Evolutionary conservation across 2,329 filamentous ascomycete species (phyloP).

Genomic region (Aspergillus chevalieri): DNA sequence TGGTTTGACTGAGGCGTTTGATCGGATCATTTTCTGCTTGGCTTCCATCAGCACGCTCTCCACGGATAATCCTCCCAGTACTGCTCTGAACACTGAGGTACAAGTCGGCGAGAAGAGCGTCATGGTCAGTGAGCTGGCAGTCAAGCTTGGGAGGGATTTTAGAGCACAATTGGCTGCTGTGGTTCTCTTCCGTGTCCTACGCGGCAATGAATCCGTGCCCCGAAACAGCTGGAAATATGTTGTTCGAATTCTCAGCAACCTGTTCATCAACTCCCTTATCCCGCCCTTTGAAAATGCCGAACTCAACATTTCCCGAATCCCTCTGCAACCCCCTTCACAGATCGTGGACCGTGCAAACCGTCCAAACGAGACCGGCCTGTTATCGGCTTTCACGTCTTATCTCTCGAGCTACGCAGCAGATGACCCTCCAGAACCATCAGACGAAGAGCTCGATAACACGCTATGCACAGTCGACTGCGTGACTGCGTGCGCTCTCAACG

Average conservation of each 20-base stretch:
- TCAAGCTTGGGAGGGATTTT: constrained; percentile 90
- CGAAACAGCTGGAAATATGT: constrained; percentile 58
- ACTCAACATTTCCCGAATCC: constrained; percentile 72
- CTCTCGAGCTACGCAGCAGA: constrained; percentile 98
- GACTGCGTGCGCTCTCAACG: constrained; percentile 76
- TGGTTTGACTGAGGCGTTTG: constrained; percentile 74
- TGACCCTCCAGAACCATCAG: constrained; percentile 92
- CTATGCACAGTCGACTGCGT: constrained; percentile 91
- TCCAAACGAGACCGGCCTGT: constrained; percentile 72
- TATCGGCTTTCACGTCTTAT: constrained; percentile 92
- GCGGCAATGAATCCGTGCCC: constrained; percentile 73
- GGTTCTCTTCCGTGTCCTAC: constrained; percentile 88
- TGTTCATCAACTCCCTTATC: constrained; percentile 92
- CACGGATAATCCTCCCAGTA: constrained; percentile 69
- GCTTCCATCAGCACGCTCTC: constrained; percentile 86
- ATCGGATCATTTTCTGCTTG: constrained; percentile 86
- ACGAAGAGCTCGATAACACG: constrained; percentile 94
- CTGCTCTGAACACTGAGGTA: constrained; percentile 87
- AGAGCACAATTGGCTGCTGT: constrained; percentile 89
- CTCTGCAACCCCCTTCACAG: constrained; percentile 83
- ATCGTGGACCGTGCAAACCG: constrained; percentile 83
- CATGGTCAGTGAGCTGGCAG: constrained; percentile 97
- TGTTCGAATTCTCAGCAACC: constrained; percentile 85
- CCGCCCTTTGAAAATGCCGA: constrained; percentile 70
- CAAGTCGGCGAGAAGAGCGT: constrained; percentile 86